Evolutionary conservation across 164 flowering plant genomes (phyloP).

Genomic region (Paratinospora sagittata): DNA sequence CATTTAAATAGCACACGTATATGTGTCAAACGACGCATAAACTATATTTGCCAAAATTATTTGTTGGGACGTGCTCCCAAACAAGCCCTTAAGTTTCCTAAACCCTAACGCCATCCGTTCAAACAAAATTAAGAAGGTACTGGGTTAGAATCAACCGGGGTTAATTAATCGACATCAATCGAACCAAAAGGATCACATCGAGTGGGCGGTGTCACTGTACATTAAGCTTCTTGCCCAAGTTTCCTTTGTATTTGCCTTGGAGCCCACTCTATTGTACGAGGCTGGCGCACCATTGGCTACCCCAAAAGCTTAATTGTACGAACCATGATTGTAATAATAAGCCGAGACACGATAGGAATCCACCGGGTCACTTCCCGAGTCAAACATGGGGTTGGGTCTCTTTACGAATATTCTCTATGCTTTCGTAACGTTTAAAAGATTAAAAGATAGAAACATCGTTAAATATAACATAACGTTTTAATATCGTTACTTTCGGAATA

Average conservation of each 20-base stretch:
- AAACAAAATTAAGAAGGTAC: too few species aligned
- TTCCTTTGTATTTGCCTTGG: neutral
- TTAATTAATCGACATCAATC: neutral
- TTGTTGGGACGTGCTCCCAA: neutral
- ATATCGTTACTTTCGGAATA: neutral
- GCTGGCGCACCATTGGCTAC: neutral
- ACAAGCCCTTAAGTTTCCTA: neutral
- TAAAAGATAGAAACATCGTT: neutral
- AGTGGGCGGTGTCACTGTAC: neutral
- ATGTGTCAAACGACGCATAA: neutral
- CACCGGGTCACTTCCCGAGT: neutral
- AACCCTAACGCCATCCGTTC: neutral
- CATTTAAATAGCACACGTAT: too few species aligned
- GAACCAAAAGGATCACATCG: neutral
- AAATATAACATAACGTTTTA: neutral
- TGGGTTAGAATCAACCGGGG: neutral
- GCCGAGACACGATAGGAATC: too few species aligned
- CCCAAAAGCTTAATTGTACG: neutral
- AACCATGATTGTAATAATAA: neutral
- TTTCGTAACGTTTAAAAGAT: too few species aligned
- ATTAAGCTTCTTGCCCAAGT: neutral
- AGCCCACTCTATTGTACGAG: neutral
- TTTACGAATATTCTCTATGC: neutral
- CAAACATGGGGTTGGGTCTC: neutral
- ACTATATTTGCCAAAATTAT: neutral